Evolutionary conservation across 441 rosid genomes (phyloP), one percentile per base, ranked within the genome.

Genomic region (Cnidoscolus chayamansa): DNA sequence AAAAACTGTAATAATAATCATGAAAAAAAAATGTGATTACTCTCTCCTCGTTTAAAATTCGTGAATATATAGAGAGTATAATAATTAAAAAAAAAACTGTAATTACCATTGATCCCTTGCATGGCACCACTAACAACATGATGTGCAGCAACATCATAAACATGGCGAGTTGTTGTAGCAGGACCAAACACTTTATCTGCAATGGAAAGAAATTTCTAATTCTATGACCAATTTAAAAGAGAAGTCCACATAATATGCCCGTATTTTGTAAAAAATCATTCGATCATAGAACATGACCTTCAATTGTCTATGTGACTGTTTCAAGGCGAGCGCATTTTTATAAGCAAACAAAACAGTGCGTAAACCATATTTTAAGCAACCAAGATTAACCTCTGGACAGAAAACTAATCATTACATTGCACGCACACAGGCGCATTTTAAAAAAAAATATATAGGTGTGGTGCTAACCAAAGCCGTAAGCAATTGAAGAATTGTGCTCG

Each of bases 141-240:
- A 67, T 90, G 91, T 53, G 98, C 98, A 76, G 97, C 96, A 79
- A 88, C 79, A 68, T 94, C 97, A 74, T 92, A 94, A 77, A 92
- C 94, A 76, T 86, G 91, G 40, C 89, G 97, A 19, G 98, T 90
- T 47, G 98, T 94, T 30, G 98, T 92, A 56, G 94, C 91, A 2
- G 98, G 97, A 78, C 97, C 97, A 82, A 94, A 94, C 32, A 94
- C 97, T 72, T 86, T 89, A 82, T 92, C 98, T 94, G 86, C 77
- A 74, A 62, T 15, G 51, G 49, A 45, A 61, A 60, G 4, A 17
- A 11, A 4, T 25, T 25, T 25, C 25, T 3, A 68, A 45, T 58
- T 47, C n/a, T 4, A 4, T 49, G n/a, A 71, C 49, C 50, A n/a
- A 30, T 60, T 16, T 7, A 20, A 25, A 15, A 58, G 43, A 40